These are phyloP conservation scores for Fusarium sp. DNA, from an alignment of 2,329 filamentous ascomycete genomes.

Conservation along the genomic window DNA sequence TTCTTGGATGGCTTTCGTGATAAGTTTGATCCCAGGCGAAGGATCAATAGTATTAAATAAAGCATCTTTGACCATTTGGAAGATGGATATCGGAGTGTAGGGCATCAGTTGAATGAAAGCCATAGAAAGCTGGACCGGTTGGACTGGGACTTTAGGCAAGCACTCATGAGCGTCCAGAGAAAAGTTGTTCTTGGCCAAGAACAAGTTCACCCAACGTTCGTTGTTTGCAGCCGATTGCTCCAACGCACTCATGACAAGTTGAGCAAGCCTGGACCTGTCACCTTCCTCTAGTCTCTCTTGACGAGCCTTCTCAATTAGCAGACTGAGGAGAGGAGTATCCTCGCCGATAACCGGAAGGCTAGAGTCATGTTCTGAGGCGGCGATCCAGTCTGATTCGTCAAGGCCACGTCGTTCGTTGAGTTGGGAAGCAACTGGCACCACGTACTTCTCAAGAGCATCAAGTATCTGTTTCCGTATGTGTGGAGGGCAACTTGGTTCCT, in stretches of 20 bases:
- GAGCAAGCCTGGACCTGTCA: constrained; percentile 31
- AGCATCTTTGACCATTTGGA: constrained; percentile 34
- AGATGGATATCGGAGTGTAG: constrained; percentile 35
- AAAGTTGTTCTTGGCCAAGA: constrained; percentile 50
- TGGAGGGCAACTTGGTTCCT: constrained; percentile 20
- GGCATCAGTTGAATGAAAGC: constrained; percentile 27
- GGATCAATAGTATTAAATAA: constrained; percentile 44
- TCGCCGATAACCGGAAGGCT: constrained; percentile 26
- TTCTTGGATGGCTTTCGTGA: constrained; percentile 44
- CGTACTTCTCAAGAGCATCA: constrained; percentile 43
- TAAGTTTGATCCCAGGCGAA: constrained; percentile 31
- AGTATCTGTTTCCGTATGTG: constrained; percentile 42
- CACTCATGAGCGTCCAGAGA: constrained; percentile 28
- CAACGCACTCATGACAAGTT: constrained; percentile 44
- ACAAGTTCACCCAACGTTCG: constrained; percentile 50
- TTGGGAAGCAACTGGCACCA: constrained; percentile 48
- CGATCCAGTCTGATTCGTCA: constrained; percentile 49
- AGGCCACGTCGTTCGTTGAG: constrained; percentile 49
- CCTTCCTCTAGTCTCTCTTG: not conserved
- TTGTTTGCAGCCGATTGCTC: constrained; percentile 49
- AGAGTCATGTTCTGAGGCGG: not conserved
- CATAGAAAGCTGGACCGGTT: constrained; percentile 12
- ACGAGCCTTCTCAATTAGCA: constrained; percentile 10
- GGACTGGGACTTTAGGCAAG: constrained; percentile 45
- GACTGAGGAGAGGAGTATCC: constrained; percentile 14